These are phyloP conservation scores for Pouteria campechiana DNA, from an alignment of 179 eudicot species.

Conservation along the genomic window DNA sequence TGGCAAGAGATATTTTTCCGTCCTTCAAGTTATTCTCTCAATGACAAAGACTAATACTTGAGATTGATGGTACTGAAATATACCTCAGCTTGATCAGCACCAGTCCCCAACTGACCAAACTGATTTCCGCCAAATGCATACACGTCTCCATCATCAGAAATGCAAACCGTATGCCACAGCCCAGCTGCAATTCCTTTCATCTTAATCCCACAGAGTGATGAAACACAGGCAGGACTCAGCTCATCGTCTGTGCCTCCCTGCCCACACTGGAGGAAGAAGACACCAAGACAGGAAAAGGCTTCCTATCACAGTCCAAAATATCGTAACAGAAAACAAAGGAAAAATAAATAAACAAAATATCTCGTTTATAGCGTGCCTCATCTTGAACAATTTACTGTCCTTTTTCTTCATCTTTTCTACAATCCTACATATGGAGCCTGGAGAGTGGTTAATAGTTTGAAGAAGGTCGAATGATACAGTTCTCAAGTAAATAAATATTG, in stretches of 20 bases:
- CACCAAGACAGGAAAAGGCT: constrained; percentile 4
- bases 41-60: background rate
- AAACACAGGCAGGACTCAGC: too few relatives aligned
- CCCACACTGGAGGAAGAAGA: constrained; percentile 4
- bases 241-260: constrained; percentile 1
- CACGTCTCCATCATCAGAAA: background rate
- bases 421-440: constrained; percentile 27
- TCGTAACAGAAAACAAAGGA: constrained; percentile 10
- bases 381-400: constrained; percentile 34
- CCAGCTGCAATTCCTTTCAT: background rate
- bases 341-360: constrained; percentile 8
- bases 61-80: background rate
- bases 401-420: constrained; percentile 36
- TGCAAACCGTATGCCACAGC: constrained; percentile 1
- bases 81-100: background rate
- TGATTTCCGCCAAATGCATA: constrained; percentile 1
- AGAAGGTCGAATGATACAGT: too few relatives aligned
- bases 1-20: background rate
- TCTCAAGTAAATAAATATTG: too few relatives aligned
- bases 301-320: too few relatives aligned
- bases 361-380: constrained; percentile 29
- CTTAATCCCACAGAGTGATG: background rate
- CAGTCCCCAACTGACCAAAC: background rate
- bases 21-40: background rate
- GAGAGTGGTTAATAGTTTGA: constrained; percentile 6